Conservation (phyloP, 1,139 yeast species). For the Saccharomyces hybrid region DNA sequence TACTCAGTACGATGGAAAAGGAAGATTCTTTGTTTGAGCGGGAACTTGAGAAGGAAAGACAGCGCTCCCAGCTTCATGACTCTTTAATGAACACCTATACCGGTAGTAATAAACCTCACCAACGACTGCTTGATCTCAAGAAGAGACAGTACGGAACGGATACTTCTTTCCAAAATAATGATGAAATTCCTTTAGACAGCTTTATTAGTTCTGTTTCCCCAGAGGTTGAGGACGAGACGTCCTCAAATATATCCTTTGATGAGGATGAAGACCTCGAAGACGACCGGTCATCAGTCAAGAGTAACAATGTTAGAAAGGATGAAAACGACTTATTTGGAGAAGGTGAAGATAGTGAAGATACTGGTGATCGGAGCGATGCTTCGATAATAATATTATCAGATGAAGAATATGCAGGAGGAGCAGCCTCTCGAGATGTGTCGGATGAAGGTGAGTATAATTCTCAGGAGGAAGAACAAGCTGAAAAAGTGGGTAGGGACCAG, state of each 20-base stretch:
- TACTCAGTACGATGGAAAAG: slow-evolving; percentile 34
- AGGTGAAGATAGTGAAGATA: neutral
- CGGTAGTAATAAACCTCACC: neutral
- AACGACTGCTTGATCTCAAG: neutral
- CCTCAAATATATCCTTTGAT: neutral
- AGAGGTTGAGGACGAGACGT: neutral
- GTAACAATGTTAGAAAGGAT: neutral
- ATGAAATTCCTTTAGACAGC: slow-evolving; percentile 13
- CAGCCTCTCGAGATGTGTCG: neutral
- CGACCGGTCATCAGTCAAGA: neutral
- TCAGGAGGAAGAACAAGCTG: neutral
- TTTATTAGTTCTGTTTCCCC: slow-evolving; percentile 7
- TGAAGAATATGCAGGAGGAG: slow-evolving; percentile 3
- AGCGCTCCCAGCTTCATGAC: neutral
- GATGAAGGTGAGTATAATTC: neutral
- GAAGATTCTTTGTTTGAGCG: slow-evolving; percentile 15
- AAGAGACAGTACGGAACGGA: slow-evolving; percentile 7
- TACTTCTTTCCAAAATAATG: slow-evolving; percentile 17
- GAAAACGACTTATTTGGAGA: neutral
- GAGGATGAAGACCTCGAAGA: slow-evolving; percentile 2
- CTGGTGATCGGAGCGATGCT: neutral
- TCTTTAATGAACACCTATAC: neutral
- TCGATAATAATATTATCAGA: slow-evolving; percentile 7
- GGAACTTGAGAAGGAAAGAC: neutral
- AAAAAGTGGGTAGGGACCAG: neutral